These are phyloP conservation scores for Porogramme epimiltina DNA, from an alignment of 1,284 basidiomycete genomes.

Conservation along the genomic window DNA sequence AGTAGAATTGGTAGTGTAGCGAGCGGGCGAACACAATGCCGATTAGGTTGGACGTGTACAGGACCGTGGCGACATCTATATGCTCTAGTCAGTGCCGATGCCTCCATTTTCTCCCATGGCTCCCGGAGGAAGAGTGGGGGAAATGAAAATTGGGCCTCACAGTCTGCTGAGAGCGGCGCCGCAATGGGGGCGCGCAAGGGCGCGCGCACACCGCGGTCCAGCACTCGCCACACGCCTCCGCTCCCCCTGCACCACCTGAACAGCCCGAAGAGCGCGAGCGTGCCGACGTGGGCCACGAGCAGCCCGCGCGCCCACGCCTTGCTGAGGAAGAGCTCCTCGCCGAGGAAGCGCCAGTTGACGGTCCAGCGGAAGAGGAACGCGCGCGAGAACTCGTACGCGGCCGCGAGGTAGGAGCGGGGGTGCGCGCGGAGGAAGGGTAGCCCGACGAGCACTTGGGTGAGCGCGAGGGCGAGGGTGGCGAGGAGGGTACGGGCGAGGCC, in stretches of 20 bases:
- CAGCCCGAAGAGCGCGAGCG: constrained; percentile 69
- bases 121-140: background rate
- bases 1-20: constrained; percentile 98
- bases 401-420: constrained; percentile 65
- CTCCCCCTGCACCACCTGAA: constrained; percentile 72
- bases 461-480: constrained; percentile 53
- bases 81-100: background rate
- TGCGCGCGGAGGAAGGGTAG: constrained; percentile 72
- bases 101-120: constrained; percentile 2
- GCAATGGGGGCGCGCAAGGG: constrained; percentile 52
- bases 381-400: constrained; percentile 88
- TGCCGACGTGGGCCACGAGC: constrained; percentile 64
- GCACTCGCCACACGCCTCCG: constrained; percentile 60
- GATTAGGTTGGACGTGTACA: constrained; percentile 92
- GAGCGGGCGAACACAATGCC: constrained; percentile 94
- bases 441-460: constrained; percentile 68
- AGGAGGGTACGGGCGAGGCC: constrained; percentile 64
- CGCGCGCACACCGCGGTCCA: constrained; percentile 56
- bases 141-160: constrained; percentile 54
- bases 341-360: constrained; percentile 94
- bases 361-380: constrained; percentile 97
- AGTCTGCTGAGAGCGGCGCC: constrained; percentile 54
- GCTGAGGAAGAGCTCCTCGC: constrained; percentile 76
- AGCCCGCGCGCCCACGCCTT: constrained; percentile 62
- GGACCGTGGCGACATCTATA: constrained; percentile 77